Evolutionary conservation across 306 rosid genomes (phyloP), one percentile per base, ranked within the genome.

Genomic region (Begonia peltatifolia): DNA sequence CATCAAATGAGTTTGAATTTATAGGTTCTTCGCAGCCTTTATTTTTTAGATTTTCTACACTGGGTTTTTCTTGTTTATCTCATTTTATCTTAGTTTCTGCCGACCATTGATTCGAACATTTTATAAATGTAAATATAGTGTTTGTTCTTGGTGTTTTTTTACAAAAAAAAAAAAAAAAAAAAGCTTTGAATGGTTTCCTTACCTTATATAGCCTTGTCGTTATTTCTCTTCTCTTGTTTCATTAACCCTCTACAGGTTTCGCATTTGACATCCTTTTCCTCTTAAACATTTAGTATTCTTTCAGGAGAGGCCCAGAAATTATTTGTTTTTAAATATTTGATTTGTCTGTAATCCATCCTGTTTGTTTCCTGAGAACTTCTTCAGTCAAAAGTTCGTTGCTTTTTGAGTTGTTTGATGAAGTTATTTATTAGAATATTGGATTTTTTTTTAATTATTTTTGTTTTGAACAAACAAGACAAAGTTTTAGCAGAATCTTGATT

Each of bases 401-500:
- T 44, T 44, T 10, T 44, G 14, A 30, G 38, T 30, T 30, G 8
- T 30, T 44, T 44, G 2, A 11, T 10, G 48, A 44, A 10, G 12
- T 6, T 44, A 2, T 44, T 44, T 4, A 10, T 44, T 49, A 9
- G 9, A 8, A 12, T 4, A 44, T 46, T 36, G 6, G 41, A 13
- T 22, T 36, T 38, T 14, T 11, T 38, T 43, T 57, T 50, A 44
- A 14, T 46, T 18, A 51, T 42, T 55, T 44, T 60, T 60, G 58
- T 67, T 67, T 46, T 56, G 64, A 16, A 50, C 43, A 63, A 60
- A 48, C 12, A 18, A 58, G 13, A 36, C 50, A 30, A 59, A 71
- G 66, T 56, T 71, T 61, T 51, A 50, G 59, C 42, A 71, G 87
- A 76, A 71, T 76, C 73, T 63, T 50, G 60, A 38, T 64, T 73